Conservation (phyloP, 1,139 yeast species). For the Zygoascus sp. region DNA sequence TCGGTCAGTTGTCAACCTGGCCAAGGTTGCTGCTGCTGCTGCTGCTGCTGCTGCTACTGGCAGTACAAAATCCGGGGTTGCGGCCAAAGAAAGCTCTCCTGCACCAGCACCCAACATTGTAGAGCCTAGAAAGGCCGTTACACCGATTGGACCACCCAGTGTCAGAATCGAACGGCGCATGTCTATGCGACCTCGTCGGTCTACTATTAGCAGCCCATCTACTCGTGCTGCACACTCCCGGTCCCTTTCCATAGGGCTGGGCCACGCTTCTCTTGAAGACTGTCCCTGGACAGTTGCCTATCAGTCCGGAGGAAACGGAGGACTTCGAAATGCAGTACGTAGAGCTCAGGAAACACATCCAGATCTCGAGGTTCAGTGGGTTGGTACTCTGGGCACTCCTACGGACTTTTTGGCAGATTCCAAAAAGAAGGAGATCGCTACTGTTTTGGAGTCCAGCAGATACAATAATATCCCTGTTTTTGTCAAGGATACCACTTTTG, state of each 20-base stretch:
- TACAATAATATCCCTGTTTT: constrained; percentile 63
- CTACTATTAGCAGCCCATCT: constrained; percentile 9
- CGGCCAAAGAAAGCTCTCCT: constrained; percentile 14
- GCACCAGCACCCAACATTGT: constrained; percentile 22
- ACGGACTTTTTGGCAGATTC: constrained; percentile 67
- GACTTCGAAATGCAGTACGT: constrained; percentile 78
- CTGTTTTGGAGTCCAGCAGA: constrained; percentile 33
- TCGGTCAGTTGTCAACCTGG: neutral
- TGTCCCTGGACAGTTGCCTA: constrained; percentile 67
- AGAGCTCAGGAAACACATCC: constrained; percentile 42
- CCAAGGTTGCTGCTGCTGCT: neutral
- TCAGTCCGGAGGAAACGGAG: constrained; percentile 80
- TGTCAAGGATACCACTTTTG: constrained; percentile 71
- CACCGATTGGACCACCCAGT: constrained; percentile 16
- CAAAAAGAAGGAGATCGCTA: constrained; percentile 47
- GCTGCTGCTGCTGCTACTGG: neutral
- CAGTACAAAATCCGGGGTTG: neutral
- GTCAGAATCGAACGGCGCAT: constrained; percentile 15
- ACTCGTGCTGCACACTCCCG: constrained; percentile 3
- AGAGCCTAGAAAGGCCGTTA: constrained; percentile 17
- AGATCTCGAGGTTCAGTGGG: constrained; percentile 50
- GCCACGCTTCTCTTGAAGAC: neutral
- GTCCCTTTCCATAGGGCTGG: neutral
- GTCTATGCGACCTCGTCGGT: constrained; percentile 5
- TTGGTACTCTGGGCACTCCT: constrained; percentile 89